Evolutionary conservation across 257 asterid genomes (phyloP).

Genomic region (Orobanche coerulescens): DNA sequence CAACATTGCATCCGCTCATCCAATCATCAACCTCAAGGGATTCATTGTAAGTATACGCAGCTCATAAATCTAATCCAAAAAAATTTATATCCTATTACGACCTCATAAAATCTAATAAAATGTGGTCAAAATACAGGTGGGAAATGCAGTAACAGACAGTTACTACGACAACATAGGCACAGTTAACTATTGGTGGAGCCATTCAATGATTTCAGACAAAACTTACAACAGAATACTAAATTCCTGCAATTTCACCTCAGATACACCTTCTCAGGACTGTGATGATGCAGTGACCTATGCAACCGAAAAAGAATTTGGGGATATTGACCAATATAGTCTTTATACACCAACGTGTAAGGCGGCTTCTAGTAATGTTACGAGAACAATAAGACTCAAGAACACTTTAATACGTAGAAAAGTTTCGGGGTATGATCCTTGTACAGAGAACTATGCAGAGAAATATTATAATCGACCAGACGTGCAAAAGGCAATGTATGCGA

Average conservation of each 20-base stretch:
- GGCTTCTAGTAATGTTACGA: no score
- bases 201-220: constrained; percentile 65
- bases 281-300: constrained; percentile 39
- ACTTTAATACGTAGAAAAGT: constrained; percentile 29
- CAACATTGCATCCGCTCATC: constrained; percentile 37
- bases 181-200: constrained; percentile 74
- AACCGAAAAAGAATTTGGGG: constrained; percentile 47
- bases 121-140: no score
- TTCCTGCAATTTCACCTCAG: constrained; percentile 47
- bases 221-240: constrained; percentile 42
- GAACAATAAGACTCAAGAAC: constrained; percentile 38
- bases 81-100: no score
- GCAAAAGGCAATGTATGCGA: constrained; percentile 81
- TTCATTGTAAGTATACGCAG: constrained; percentile 53
- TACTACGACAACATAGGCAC: constrained; percentile 54
- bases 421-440: constrained; percentile 64
- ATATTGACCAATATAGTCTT: constrained; percentile 67
- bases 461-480: constrained; percentile 70
- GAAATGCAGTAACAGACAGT: constrained; percentile 66
- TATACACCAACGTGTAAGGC: constrained; percentile 45
- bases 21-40: constrained; percentile 69
- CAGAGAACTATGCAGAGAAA: constrained; percentile 61
- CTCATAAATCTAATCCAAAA: no score
- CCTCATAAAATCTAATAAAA: no score
- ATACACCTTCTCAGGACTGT: constrained; percentile 33